Base-by-base conservation (phyloP, 2,329 filamentous ascomycete species). In the Aspergillus versicolor region DNA sequence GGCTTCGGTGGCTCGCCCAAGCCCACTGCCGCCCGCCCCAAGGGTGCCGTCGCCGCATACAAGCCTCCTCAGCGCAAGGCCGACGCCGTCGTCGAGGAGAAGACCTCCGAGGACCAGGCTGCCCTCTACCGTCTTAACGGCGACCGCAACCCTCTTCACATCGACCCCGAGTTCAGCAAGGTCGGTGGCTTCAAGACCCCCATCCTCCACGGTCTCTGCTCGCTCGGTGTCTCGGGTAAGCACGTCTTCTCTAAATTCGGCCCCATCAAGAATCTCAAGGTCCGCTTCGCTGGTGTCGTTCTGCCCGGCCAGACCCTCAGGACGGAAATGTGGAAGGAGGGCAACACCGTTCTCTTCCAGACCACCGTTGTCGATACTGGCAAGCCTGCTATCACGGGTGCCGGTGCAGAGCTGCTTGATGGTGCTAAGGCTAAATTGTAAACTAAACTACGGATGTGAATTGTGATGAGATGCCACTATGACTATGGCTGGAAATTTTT, bases 191-290 rank as follows among this genome's bases (percentile, higher is more conserved):
- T 99, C 86, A 89, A 94, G 78, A 85, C 81, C 27, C 94, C 94
- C 12, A 99, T 99, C 72, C 82, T 99, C 53, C 94, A 99, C 80
- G 94, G 94, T n/a, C 85, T 99, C 38, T 96, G 92, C 84, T 94
- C 88, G 73, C 93, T 99, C 69, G 94, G 94, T 65, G 86, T 97
- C 64, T 88, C 90, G 15, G 91, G 88, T 63, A 97, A 96, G 83
- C 92, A 93, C 59, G 86, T 99, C 40, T 89, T 92, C 73, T 84
- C 91, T 77, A 88, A 82, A 62, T 97, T 87, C 69, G 94, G 94
- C 4, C 77, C 84, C 46, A 92, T 89, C 79, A 91, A 89, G 82
- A 96, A 92, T 79, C 87, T 96, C 79, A 96, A 96, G 82, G 92
- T 95, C 22, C 83, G 92, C 62, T 96, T 96, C 73, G 91, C 91